Evolutionary conservation across 306 rosid species (phyloP).

Genomic region (Vigna nakashimae): DNA sequence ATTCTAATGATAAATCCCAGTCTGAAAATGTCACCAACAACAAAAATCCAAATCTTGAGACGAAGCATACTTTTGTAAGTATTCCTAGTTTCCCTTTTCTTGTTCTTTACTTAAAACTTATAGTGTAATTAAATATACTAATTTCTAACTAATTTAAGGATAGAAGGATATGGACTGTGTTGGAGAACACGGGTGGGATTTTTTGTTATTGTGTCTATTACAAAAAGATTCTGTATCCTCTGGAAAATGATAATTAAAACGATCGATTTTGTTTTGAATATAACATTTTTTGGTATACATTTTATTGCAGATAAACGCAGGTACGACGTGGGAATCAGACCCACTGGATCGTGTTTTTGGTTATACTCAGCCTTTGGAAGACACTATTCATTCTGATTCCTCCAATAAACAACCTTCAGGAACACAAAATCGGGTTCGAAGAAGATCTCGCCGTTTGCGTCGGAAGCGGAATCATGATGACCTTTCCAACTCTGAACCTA

Average conservation of each 20-base stretch:
- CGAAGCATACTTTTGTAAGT: too few relatives aligned
- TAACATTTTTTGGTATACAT: neutral
- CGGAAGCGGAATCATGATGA: slow-evolving; percentile 58
- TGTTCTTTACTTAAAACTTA: too few relatives aligned
- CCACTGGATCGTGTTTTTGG: slow-evolving; percentile 79
- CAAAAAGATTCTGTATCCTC: too few relatives aligned
- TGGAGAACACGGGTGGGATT: too few relatives aligned
- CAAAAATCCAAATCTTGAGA: slow-evolving; percentile 41
- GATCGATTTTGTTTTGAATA: too few relatives aligned
- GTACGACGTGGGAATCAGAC: slow-evolving; percentile 54
- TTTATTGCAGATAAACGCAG: slow-evolving; percentile 56
- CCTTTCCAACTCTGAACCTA: slow-evolving; percentile 35
- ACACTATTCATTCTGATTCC: slow-evolving; percentile 44
- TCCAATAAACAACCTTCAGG: slow-evolving; percentile 53
- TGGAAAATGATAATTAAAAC: too few relatives aligned
- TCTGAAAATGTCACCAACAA: slow-evolving; percentile 45
- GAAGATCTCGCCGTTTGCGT: slow-evolving; percentile 73
- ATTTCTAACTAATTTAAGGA: too few relatives aligned
- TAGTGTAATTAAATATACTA: too few relatives aligned
- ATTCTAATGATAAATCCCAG: slow-evolving; percentile 44
- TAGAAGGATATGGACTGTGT: too few relatives aligned
- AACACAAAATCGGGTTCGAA: slow-evolving; percentile 51
- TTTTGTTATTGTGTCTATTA: too few relatives aligned
- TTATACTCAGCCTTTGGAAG: slow-evolving; percentile 58
- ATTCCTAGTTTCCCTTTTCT: too few relatives aligned